Evolutionary conservation across 73 alveolate species (phyloP).

Genomic region (Tetrahymena malaccensis): DNA sequence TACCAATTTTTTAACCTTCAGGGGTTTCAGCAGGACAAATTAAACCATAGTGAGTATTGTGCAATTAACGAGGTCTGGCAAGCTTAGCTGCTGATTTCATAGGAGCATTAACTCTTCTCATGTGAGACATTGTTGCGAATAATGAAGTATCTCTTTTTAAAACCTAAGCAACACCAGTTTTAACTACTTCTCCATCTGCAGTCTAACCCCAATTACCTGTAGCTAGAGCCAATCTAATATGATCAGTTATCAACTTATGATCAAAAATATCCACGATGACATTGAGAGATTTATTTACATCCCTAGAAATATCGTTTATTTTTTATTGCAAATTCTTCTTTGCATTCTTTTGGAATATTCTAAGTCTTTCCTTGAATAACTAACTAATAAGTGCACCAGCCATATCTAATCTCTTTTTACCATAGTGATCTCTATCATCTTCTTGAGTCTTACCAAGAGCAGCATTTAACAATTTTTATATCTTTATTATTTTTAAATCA

Average conservation of each 20-base stretch:
- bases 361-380: conserved; percentile 83
- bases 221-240: conserved; percentile 90
- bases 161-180: conserved; percentile 98
- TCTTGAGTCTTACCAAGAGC: conserved; percentile 94
- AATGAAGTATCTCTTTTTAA: conserved; percentile 94
- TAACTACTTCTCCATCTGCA: conserved; percentile 78
- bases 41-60: conserved; percentile 99
- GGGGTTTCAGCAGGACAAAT: conserved; percentile 99
- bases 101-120: conserved; percentile 97
- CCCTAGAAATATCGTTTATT: conserved; percentile 47
- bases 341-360: conserved; percentile 73
- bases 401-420: conserved; percentile 99
- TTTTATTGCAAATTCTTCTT: conserved; percentile 60
- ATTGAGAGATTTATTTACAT: not conserved
- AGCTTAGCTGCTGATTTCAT: conserved; percentile 83
- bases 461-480: conserved; percentile 61
- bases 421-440: conserved; percentile 99
- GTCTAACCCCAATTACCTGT: conserved; percentile 98
- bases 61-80: conserved; percentile 99
- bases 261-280: conserved; percentile 12
- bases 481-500: not conserved
- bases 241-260: conserved; percentile 72
- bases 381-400: conserved; percentile 94
- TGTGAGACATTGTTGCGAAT: conserved; percentile 92
- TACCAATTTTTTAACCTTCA: conserved; percentile 96